Evolutionary conservation across 768 basidiomycete genomes (phyloP), one percentile per base, ranked within the genome.

Genomic region (Mycena vitilis): DNA sequence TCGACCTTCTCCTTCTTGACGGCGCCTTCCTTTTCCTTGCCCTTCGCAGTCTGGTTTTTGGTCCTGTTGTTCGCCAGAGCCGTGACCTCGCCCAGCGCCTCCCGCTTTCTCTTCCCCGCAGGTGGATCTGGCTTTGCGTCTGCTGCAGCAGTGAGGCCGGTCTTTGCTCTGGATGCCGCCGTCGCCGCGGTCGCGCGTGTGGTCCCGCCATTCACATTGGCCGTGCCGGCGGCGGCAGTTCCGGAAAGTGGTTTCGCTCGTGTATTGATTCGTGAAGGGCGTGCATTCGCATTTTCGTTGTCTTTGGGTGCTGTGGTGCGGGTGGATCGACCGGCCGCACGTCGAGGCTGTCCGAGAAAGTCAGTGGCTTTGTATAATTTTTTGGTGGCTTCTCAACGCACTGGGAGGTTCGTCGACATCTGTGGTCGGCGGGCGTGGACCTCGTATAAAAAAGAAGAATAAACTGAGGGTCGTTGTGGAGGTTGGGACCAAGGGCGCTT

Each of bases 251-350:
- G 81, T 80, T 90, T 91, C 76, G 87, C 82, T 78, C 89, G 90
- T 68, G 90, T 86, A 53, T 83, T 81, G 56, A 87, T 81, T 78
- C 88, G 83, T 65, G 86, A 84, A 49, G 87, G 86, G 65, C 88
- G 88, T 60, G 90, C 88, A 75, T 87, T 88, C 63, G 88, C 87
- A 76, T 92, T 93, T 84, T 93, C 91, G 76, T 81, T 86, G 76
- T 89, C 88, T 76, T 87, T 88, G 74, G 82, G 82, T 55, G 85
- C 83, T 63, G 84, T 79, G 30, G 80, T 80, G 71, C 87, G 87
- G 63, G 86, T 83, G 48, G 84, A 81, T 77, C 89, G 85, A 65
- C 88, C 86, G 55, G 86, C 86, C 80, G 86, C 86, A 80, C 91
- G 88, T 73, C 91, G 88, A 54, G 59, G 63, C 71, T 72, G 42